These are phyloP conservation scores for Gentiana dahurica DNA, from an alignment of 257 asterid species.

Conservation along the genomic window DNA sequence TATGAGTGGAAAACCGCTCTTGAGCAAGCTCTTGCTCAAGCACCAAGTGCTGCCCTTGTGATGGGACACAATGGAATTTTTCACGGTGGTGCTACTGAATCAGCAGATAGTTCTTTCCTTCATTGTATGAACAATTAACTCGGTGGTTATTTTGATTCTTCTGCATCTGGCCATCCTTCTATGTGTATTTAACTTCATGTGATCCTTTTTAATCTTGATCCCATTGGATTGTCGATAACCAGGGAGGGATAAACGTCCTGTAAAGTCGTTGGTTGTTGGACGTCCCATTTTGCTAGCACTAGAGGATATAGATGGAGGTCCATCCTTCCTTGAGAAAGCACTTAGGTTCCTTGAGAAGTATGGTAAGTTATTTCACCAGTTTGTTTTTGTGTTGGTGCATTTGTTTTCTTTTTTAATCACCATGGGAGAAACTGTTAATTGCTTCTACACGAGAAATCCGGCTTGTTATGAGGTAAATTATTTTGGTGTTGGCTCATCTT, in stretches of 20 bases:
- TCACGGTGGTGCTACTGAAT: constrained; percentile 57
- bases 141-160: constrained; percentile 1
- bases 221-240: constrained; percentile 12
- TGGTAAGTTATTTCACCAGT: constrained; percentile 33
- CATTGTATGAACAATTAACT: constrained; percentile 46
- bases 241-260: constrained; percentile 92
- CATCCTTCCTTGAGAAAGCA: constrained; percentile 93
- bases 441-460: too few relatives aligned
- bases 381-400: background rate
- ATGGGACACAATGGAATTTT: constrained; percentile 94
- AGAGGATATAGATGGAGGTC: constrained; percentile 95
- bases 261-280: constrained; percentile 88
- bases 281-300: constrained; percentile 89
- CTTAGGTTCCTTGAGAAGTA: constrained; percentile 80
- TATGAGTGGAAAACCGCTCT: constrained; percentile 93
- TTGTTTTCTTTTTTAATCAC: background rate
- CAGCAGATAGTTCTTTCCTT: constrained; percentile 65
- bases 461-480: too few relatives aligned
- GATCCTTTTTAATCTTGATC: background rate
- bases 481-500: too few relatives aligned
- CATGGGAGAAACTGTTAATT: too few relatives aligned
- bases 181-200: background rate
- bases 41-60: constrained; percentile 91
- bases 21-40: constrained; percentile 87
- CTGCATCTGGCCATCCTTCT: background rate